Base-by-base conservation (phyloP, 2,329 filamentous ascomycete genomes). In the Alternaria arbusti region DNA sequence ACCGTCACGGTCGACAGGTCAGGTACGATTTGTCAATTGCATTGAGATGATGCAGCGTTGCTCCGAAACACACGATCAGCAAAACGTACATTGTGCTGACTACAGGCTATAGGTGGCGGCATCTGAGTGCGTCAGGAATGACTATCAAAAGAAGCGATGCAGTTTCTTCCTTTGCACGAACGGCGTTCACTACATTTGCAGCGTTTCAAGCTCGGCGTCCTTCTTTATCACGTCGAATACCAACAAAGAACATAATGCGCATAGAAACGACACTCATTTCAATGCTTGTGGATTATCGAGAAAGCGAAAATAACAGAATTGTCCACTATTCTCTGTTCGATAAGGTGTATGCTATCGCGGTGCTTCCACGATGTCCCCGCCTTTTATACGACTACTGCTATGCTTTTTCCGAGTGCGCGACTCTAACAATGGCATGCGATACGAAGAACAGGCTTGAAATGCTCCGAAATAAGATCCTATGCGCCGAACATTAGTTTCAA, bases 1-100 rank as follows among this genome's bases (percentile, higher is more conserved):
- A 77, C 72, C 17, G 78, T 80, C 13, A 68, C 73, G 13, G 76
- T 79, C 20, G 75, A 79, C 40, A 66, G 78, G 54, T 80, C 78
- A 20, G 78, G 78, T 78, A 57, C 23, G 50, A 44, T n/a, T 2
- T 26, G 11, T 8, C 47, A 46, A 17, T 26, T 28, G 43, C 22
- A 9, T 22, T 28, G 45, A 17, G 2, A 22, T 26, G 4, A 20
- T 20, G 20, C 20, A 20, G 20, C 20, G 3, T 12, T 28, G 26
- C 9, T 6, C 25, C 9, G 23, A 22, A 40, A n/a, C 28, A 2
- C 6, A 12, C 13, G 5, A 8, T 22, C 2, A 17, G 13, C n/a
- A 30, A 23, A 28, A 23, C 6, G 15, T 25, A 22, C 22, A 46
- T 44, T 43, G 25, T 46, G 50, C 68, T 65, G 49, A 70, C 25